Evolutionary conservation across 352 stramenopile species (phyloP).

Genomic region (Plasmopara muralis): DNA sequence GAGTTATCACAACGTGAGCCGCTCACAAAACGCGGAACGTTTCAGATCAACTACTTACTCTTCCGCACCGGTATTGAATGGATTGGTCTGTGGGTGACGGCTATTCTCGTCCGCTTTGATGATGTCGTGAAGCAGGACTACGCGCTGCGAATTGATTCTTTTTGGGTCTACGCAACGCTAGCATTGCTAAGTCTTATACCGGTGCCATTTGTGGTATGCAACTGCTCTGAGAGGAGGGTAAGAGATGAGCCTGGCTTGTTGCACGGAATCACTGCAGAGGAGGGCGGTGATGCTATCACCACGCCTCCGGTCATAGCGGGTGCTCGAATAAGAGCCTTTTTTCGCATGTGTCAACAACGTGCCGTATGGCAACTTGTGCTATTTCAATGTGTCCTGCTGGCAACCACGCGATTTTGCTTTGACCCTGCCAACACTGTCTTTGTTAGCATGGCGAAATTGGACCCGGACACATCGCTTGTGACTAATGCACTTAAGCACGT

Average conservation of each 20-base stretch:
- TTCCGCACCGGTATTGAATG: constrained; percentile 50
- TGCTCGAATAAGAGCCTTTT: constrained; percentile 33
- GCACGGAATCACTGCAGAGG: constrained; percentile 21
- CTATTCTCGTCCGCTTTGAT: constrained; percentile 40
- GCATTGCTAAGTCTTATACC: constrained; percentile 47
- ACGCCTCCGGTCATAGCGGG: constrained; percentile 5
- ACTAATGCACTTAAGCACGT: constrained; percentile 51
- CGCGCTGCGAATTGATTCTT: constrained; percentile 41
- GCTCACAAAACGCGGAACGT: constrained; percentile 49
- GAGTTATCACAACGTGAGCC: constrained; percentile 75
- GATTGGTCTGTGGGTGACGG: constrained; percentile 41
- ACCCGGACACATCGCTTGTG: constrained; percentile 37
- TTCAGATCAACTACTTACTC: constrained; percentile 77
- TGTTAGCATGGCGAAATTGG: constrained; percentile 24
- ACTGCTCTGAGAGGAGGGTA: constrained; percentile 48
- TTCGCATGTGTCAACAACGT: constrained; percentile 66
- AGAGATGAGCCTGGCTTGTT: constrained; percentile 21
- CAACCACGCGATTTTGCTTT: constrained; percentile 54
- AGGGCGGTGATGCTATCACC: constrained; percentile 21
- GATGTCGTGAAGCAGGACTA: constrained; percentile 30
- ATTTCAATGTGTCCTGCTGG: constrained; percentile 53
- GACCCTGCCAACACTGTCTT: constrained; percentile 35
- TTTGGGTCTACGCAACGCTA: constrained; percentile 43
- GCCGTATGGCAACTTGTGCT: constrained; percentile 74
- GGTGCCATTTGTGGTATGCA: constrained; percentile 55